A percentile compares a stretch with the other conserved stretches of the same genome.
Evolutionary conservation across 2,329 filamentous ascomycete species (phyloP).

Genomic region (Talaromyces pinophilus): DNA sequence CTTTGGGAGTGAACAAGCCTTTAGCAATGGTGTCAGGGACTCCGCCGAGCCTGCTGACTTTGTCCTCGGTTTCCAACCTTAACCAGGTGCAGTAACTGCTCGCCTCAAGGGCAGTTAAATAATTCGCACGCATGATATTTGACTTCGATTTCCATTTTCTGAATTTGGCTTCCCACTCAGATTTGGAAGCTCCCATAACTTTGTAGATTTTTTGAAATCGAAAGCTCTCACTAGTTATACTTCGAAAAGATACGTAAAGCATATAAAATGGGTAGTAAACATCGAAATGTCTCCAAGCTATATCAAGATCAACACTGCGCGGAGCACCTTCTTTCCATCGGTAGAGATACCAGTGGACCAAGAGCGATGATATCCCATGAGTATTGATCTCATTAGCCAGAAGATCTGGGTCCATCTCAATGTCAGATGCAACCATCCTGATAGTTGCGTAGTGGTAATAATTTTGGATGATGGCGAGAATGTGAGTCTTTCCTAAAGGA

Average conservation of each 20-base stretch:
- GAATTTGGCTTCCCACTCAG: neutral
- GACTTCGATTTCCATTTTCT: neutral
- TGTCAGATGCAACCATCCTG: neutral
- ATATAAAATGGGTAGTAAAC: constrained; percentile 30
- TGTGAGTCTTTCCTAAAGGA: constrained; percentile 18
- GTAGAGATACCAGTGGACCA: constrained; percentile 17
- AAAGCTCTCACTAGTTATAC: constrained; percentile 2
- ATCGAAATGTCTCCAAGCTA: constrained; percentile 35
- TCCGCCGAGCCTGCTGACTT: constrained; percentile 25
- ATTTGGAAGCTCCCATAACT: neutral
- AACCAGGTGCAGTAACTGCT: constrained; percentile 30
- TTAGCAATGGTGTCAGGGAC: constrained; percentile 23
- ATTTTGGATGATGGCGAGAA: neutral
- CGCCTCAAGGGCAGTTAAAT: neutral
- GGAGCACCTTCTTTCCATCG: constrained; percentile 17
- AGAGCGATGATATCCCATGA: neutral
- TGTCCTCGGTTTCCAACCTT: constrained; percentile 29
- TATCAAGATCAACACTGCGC: constrained; percentile 22
- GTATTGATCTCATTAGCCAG: neutral
- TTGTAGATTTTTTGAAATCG: constrained; percentile 18
- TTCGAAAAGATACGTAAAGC: neutral
- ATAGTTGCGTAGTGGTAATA: neutral
- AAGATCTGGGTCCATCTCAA: neutral
- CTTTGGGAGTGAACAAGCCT: constrained; percentile 26
- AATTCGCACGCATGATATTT: neutral